phyloP scores from a whole-genome alignment of 2,329 filamentous ascomycete species.

The Cordyceps farinosa region DNA sequence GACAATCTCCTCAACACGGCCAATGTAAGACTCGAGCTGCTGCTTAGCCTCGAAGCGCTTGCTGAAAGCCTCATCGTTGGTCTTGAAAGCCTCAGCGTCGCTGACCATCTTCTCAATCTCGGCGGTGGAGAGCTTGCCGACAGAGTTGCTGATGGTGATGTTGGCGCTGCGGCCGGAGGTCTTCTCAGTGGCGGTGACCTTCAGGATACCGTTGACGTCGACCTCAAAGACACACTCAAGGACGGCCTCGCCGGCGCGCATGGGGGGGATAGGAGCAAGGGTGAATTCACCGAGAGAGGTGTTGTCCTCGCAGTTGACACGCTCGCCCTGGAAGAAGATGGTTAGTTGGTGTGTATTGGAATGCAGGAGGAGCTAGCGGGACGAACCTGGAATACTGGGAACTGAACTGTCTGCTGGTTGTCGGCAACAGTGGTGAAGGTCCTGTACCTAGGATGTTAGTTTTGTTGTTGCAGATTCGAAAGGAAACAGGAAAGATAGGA shows the following conservation, averaged over 20 bases:
- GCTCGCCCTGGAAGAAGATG: conserved; percentile 75
- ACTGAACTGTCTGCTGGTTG: conserved; percentile 78
- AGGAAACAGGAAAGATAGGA: not conserved
- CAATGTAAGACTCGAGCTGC: conserved; percentile 98
- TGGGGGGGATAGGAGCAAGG: conserved; percentile 77
- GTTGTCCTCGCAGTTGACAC: conserved; percentile 98
- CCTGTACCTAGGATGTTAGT: conserved; percentile 20
- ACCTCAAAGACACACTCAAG: conserved; percentile 99
- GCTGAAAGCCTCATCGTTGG: conserved; percentile 95
- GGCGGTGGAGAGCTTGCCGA: conserved; percentile 89
- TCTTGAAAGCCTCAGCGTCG: conserved; percentile 98
- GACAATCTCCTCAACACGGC: conserved; percentile 97
- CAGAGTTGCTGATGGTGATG: conserved; percentile 99
- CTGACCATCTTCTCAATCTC: conserved; percentile 99
- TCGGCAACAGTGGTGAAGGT: conserved; percentile 86
- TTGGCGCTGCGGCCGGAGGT: conserved; percentile 95
- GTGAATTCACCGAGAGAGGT: conserved; percentile 97
- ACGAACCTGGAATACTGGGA: conserved; percentile 64
- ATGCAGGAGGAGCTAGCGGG: not conserved
- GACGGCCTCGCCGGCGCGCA: conserved; percentile 93
- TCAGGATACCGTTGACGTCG: conserved; percentile 99
- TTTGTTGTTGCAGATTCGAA: not conserved
- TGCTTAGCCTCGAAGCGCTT: conserved; percentile 99
- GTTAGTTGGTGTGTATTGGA: not conserved
- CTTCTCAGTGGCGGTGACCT: conserved; percentile 99